phyloP scores from a whole-genome alignment of 495 filamentous ascomycete genomes.

The Rostrohypoxylon terebratum region DNA sequence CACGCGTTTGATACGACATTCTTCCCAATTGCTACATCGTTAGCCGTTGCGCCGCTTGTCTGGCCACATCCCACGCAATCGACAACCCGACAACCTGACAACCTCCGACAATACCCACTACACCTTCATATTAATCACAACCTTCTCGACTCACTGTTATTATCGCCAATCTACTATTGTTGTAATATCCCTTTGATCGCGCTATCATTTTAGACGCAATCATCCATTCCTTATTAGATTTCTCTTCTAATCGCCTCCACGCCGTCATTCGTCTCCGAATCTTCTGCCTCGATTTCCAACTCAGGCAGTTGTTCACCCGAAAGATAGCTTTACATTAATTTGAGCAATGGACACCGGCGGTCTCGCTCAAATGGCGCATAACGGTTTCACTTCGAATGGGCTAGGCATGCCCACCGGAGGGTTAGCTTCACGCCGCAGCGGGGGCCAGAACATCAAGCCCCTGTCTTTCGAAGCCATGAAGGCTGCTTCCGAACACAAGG shows the following conservation, averaged over 20 bases:
- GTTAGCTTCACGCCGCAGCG: conserved; percentile 80
- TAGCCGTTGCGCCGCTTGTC: conserved; percentile 36
- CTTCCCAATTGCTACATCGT: conserved; percentile 44
- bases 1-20: conserved; percentile 51
- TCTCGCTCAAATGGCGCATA: conserved; percentile 99
- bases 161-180: conserved; percentile 41
- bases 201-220: conserved; percentile 45
- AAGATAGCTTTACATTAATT: conserved; percentile 44
- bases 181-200: conserved; percentile 50
- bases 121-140: conserved; percentile 45
- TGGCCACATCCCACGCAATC: conserved; percentile 17
- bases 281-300: conserved; percentile 29
- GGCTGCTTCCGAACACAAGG: conserved; percentile 57
- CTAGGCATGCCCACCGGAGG: conserved; percentile 80
- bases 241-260: conserved; percentile 47
- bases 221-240: conserved; percentile 51
- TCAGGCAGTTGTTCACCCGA: conserved; percentile 36
- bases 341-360: conserved; percentile 97
- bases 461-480: conserved; percentile 77
- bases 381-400: conserved; percentile 75
- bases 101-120: conserved; percentile 22
- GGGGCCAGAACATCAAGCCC: conserved; percentile 84
- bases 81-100: not conserved
- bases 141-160: conserved; percentile 36
- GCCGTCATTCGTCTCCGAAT: conserved; percentile 23